phyloP scores from a whole-genome alignment of 805 yeast species.

The Monosporozyma aquatica region DNA sequence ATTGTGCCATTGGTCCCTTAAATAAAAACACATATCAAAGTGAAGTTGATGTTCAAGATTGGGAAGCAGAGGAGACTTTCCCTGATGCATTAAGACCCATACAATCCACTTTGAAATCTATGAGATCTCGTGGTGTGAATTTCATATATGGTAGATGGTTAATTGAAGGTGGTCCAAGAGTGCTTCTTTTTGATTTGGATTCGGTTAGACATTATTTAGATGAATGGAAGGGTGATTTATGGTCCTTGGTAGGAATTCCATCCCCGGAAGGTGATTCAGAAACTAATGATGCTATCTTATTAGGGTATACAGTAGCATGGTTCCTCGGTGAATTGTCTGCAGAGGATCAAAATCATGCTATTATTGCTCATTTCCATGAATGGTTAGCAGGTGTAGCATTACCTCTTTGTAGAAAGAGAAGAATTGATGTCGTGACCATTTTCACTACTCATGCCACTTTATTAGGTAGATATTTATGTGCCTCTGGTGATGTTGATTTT shows the following conservation, averaged over 20 bases:
- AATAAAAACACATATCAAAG: constrained; percentile 64
- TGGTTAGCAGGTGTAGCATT: constrained; percentile 97
- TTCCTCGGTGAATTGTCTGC: constrained; percentile 88
- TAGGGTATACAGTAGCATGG: constrained; percentile 95
- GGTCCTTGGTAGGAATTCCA: constrained; percentile 89
- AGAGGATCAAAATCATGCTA: constrained; percentile 78
- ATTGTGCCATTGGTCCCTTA: constrained; percentile 80
- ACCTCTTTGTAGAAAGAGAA: constrained; percentile 83
- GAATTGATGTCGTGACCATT: constrained; percentile 87
- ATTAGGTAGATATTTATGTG: constrained; percentile 90
- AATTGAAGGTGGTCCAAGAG: constrained; percentile 95
- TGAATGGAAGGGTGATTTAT: constrained; percentile 91
- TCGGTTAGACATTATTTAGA: constrained; percentile 62
- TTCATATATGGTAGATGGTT: constrained; percentile 93
- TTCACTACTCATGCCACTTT: constrained; percentile 97
- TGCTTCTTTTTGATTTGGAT: constrained; percentile 74
- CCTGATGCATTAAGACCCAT: constrained; percentile 22
- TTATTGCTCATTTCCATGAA: constrained; percentile 91
- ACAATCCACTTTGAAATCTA: constrained; percentile 52
- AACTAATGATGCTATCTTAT: constrained; percentile 82
- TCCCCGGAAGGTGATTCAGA: constrained; percentile 84
- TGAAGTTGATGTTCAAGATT: constrained; percentile 70
- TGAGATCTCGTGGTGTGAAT: constrained; percentile 72
- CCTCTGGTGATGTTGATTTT: constrained; percentile 93
- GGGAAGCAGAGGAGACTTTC: constrained; percentile 37